Percentiles rank a stretch among this genome's conserved stretches.
Evolutionary conservation across 2,329 filamentous ascomycete genomes (phyloP).

Genomic region (Amauroascus verrucosus): DNA sequence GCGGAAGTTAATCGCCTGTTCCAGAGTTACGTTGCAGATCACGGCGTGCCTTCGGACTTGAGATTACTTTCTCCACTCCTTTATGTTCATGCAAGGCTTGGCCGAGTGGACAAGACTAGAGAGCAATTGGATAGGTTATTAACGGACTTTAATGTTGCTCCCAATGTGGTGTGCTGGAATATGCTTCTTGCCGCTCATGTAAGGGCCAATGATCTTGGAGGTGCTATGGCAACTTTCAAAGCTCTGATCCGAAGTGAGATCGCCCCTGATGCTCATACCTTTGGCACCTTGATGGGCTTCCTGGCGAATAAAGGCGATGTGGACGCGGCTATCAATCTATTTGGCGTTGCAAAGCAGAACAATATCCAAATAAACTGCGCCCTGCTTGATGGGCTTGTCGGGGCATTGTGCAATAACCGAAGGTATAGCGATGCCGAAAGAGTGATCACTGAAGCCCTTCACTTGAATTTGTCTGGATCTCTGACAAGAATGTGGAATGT

Average conservation of each 20-base stretch:
- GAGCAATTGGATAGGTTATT: slow-evolving; percentile 54
- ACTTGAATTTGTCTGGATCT: slow-evolving; percentile 42
- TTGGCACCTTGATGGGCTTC: slow-evolving; percentile 63
- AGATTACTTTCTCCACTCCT: slow-evolving; percentile 48
- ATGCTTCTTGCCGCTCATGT: slow-evolving; percentile 62
- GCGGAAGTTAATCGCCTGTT: slow-evolving; percentile 38
- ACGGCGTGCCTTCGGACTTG: slow-evolving; percentile 27
- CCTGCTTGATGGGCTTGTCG: slow-evolving; percentile 56
- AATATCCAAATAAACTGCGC: slow-evolving; percentile 43
- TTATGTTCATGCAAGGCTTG: slow-evolving; percentile 59
- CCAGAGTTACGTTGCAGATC: slow-evolving; percentile 30
- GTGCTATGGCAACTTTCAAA: slow-evolving; percentile 55
- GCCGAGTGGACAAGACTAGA: slow-evolving; percentile 51
- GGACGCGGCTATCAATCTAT: slow-evolving; percentile 55
- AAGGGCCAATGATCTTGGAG: slow-evolving; percentile 55
- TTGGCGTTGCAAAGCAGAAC: slow-evolving; percentile 50
- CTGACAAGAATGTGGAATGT: slow-evolving; percentile 66
- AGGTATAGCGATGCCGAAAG: slow-evolving; percentile 47
- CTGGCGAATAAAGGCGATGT: slow-evolving; percentile 63
- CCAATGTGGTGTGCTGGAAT: slow-evolving; percentile 60
- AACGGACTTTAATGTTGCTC: slow-evolving; percentile 45
- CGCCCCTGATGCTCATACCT: slow-evolving; percentile 53
- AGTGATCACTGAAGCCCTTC: slow-evolving; percentile 49
- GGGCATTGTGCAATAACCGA: slow-evolving; percentile 54
- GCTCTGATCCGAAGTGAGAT: slow-evolving; percentile 43